phyloP scores from a whole-genome alignment of 352 stramenopile species.

The Pythium dissimile region DNA sequence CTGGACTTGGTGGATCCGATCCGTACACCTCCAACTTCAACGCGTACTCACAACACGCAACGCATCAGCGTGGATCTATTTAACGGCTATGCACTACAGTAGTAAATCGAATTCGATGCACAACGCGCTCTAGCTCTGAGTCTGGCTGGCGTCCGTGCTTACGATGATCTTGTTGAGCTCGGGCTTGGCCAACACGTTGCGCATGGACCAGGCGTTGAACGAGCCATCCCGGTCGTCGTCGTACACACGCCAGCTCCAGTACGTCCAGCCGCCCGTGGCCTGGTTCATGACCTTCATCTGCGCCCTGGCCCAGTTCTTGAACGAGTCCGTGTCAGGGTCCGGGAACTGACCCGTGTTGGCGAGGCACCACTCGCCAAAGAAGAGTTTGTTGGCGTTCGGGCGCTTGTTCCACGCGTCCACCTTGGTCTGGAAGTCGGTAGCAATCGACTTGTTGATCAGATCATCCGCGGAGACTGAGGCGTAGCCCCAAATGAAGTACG shows the following conservation, averaged over 20 bases:
- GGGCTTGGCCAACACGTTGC: conserved; percentile 22
- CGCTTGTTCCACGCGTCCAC: conserved; percentile 16
- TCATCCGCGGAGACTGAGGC: conserved; percentile 13
- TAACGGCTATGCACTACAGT: too few species aligned
- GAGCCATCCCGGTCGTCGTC: conserved; percentile 14
- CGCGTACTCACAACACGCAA: too few species aligned
- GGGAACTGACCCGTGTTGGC: conserved; percentile 23
- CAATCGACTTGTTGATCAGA: conserved; percentile 18
- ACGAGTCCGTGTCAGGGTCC: conserved; percentile 8
- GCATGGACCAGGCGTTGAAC: conserved; percentile 27
- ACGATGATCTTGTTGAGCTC: conserved; percentile 14
- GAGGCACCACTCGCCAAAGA: conserved; percentile 28
- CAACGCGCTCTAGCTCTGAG: conserved; percentile 1
- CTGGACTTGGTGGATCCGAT: too few species aligned
- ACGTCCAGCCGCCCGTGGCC: conserved; percentile 20
- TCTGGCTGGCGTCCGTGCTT: neutral
- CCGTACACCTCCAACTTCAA: too few species aligned
- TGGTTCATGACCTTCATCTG: conserved; percentile 21
- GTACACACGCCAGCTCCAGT: conserved; percentile 27
- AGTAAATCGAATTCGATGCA: too few species aligned
- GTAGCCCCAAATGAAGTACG: conserved; percentile 32
- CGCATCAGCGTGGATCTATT: too few species aligned
- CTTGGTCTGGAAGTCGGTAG: conserved; percentile 15
- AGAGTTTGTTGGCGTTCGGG: conserved; percentile 25
- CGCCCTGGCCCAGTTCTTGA: conserved; percentile 8